Conservation (phyloP, 768 basidiomycete genomes). For the Serendipita sp. region DNA sequence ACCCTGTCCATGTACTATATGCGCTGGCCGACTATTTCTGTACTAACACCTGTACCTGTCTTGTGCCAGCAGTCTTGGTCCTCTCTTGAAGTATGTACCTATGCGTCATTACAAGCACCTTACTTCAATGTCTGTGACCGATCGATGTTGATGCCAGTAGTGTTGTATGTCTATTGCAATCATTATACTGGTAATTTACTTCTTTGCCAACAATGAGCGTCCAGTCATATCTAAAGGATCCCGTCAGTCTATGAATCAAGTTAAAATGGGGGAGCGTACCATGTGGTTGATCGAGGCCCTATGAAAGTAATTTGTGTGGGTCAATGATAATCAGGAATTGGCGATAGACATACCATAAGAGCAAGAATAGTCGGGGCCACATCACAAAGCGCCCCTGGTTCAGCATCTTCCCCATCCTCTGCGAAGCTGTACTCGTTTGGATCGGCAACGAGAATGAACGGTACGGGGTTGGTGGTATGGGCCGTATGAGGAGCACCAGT, state of each 20-base stretch:
- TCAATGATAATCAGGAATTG: neutral
- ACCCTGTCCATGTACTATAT: too few species aligned
- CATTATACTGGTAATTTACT: neutral
- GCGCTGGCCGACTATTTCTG: neutral
- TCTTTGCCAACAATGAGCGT: conserved; percentile 14
- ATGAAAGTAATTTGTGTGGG: neutral
- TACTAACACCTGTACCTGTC: neutral
- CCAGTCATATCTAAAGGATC: conserved; percentile 20
- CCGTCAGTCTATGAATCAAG: conserved; percentile 12
- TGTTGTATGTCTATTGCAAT: neutral
- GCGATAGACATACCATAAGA: conserved; percentile 33
- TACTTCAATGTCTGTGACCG: neutral
- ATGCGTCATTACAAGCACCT: neutral
- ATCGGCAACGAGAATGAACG: conserved; percentile 73
- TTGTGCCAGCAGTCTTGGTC: neutral
- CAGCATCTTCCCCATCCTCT: conserved; percentile 33
- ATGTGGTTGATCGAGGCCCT: neutral
- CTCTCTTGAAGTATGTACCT: neutral
- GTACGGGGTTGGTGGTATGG: conserved; percentile 81
- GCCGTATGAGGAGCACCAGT: conserved; percentile 83
- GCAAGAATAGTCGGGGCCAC: conserved; percentile 82
- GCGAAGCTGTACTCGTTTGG: conserved; percentile 38
- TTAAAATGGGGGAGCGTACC: neutral
- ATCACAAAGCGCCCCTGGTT: conserved; percentile 69
- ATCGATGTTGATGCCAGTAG: neutral